Evolutionary conservation across 768 basidiomycete genomes (phyloP), one percentile per base, ranked within the genome.

Genomic region (Trametes punicea): DNA sequence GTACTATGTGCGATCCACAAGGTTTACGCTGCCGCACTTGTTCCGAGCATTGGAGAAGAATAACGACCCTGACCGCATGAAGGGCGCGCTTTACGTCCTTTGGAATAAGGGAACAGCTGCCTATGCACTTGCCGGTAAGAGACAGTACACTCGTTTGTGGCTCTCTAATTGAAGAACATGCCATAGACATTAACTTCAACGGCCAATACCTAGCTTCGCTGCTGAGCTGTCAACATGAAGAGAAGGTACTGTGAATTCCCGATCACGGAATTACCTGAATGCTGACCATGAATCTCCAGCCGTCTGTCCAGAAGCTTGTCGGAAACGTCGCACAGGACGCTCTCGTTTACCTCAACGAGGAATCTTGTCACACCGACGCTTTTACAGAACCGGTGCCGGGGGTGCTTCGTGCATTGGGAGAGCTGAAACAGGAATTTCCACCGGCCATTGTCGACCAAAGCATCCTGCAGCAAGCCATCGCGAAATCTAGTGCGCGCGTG

Each of bases 51-150:
- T 91, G 46, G 71, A 71, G 52, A 87, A 83, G 64, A 93, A 89
- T 6, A 85, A 81, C 55, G 92, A 95, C 65, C 88, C 93, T 9
- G 94, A 98, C 70, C 80, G 88, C 23, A 95, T 97, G 85, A 98
- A 98, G 73, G 96, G 96, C 7, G 93, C 92, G 16, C 74, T 96
- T 36, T 94, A 93, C 67, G 77, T 90, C 18, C 70, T 91, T 9
- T 83, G 83, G 73, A 84, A 86, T 63, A 88, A 87, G 69, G 84
- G 81, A 27, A 21, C 52, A 85, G 87, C 84, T 60, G 77, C 82
- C 11, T 88, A 89, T 70, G 83, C 87, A 18, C 76, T 91, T 46
- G 75, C 79, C 36, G 87, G 87, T 84, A 71, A 66, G 79, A 33
- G 25, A 8, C 53, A 51, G 39, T 51, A 55, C 46, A 63, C 54